These are phyloP conservation scores for Populus nigra DNA, from an alignment of 345 rosid genomes.

Conservation along the genomic window DNA sequence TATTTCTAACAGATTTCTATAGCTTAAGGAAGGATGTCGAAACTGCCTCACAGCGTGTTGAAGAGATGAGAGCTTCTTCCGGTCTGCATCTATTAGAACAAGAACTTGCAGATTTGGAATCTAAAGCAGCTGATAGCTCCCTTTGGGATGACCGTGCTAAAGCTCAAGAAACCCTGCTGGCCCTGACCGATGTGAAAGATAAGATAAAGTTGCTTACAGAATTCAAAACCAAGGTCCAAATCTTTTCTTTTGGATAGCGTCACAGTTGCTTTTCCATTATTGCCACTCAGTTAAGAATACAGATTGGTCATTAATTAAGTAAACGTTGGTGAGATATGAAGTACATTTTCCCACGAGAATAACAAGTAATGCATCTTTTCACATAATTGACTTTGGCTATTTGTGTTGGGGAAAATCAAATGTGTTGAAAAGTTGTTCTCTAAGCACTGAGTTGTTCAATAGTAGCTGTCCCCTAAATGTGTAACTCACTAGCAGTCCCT, in stretches of 20 bases:
- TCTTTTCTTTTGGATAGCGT: background rate
- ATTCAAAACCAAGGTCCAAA: slow-evolving; percentile 62
- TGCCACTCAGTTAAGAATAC: no score
- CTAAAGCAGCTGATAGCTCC: slow-evolving; percentile 61
- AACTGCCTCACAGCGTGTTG: slow-evolving; percentile 54
- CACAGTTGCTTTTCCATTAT: background rate
- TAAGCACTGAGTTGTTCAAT: no score
- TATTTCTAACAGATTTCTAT: slow-evolving; percentile 64
- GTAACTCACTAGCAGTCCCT: no score
- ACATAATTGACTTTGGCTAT: no score
- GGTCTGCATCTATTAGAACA: slow-evolving; percentile 51
- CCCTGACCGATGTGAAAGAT: slow-evolving; percentile 76
- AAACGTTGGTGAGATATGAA: no score
- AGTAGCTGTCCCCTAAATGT: no score
- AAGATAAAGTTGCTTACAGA: slow-evolving; percentile 54
- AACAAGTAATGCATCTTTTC: no score
- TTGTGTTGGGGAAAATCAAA: no score
- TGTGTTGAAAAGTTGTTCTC: no score
- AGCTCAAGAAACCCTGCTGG: slow-evolving; percentile 73
- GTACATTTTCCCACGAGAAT: no score
- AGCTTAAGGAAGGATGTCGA: slow-evolving; percentile 80
- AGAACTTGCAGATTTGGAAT: slow-evolving; percentile 57
- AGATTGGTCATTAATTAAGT: no score
- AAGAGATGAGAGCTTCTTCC: slow-evolving; percentile 64
- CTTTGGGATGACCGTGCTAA: slow-evolving; percentile 80